A percentile compares a stretch with the other conserved stretches of the same genome.
These are phyloP conservation scores for Claviceps capensis DNA, from an alignment of 2,329 filamentous ascomycete genomes.

Conservation along the genomic window DNA sequence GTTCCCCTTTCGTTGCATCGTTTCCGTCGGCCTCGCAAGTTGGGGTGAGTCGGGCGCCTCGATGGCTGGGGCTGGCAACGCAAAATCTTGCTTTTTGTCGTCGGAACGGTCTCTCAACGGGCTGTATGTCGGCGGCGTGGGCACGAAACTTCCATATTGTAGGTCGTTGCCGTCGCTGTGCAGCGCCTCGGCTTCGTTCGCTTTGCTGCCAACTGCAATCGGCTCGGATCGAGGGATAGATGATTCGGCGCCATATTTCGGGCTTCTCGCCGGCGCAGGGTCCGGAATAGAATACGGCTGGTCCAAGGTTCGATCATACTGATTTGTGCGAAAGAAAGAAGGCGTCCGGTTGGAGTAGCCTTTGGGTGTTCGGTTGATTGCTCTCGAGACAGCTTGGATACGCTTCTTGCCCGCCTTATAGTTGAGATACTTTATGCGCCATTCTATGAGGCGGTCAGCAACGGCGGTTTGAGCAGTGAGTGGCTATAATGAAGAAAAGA, in stretches of 20 bases:
- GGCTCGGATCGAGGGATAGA: not conserved
- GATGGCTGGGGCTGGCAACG: constrained; percentile 41
- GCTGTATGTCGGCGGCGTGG: constrained; percentile 24
- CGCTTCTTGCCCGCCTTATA: constrained; percentile 95
- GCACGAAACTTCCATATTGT: constrained; percentile 40
- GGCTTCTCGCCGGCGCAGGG: not conserved
- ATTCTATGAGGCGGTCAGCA: constrained; percentile 40
- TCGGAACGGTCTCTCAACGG: constrained; percentile 5
- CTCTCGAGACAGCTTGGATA: constrained; percentile 67
- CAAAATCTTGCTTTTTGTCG: constrained; percentile 25
- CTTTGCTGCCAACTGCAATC: not conserved
- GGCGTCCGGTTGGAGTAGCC: constrained; percentile 20
- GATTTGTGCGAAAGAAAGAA: constrained; percentile 16
- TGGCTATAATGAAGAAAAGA: not conserved
- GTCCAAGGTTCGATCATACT: constrained; percentile 2
- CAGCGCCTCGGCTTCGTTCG: constrained; percentile 3
- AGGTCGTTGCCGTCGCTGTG: constrained; percentile 22
- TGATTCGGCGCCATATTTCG: not conserved
- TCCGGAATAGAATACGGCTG: not conserved
- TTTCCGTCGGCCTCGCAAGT: constrained; percentile 9
- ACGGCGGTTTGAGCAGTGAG: not conserved
- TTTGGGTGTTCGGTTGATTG: constrained; percentile 47
- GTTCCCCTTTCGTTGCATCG: constrained; percentile 9
- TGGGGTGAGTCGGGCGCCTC: constrained; percentile 19
- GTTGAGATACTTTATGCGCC: constrained; percentile 85